Evolutionary conservation across 352 stramenopile genomes (phyloP).

Genomic region (Phytophthora europaea): DNA sequence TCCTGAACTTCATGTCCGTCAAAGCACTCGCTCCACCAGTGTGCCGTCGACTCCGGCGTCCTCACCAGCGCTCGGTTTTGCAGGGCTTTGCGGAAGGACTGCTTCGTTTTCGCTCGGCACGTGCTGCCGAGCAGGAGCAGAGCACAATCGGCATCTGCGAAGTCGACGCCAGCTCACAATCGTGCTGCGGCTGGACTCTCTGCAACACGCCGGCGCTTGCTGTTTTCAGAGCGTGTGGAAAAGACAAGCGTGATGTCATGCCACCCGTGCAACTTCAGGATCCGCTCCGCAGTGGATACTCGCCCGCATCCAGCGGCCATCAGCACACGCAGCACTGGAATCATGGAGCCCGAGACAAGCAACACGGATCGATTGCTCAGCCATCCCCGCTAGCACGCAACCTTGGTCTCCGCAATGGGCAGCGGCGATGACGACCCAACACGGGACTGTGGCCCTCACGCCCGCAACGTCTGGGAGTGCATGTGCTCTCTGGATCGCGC

Average conservation of each 20-base stretch:
- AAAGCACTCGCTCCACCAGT: background rate
- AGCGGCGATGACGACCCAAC: constrained; percentile 6
- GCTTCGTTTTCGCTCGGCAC: constrained; percentile 37
- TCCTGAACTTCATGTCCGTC: background rate
- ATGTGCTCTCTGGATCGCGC: constrained; percentile 22
- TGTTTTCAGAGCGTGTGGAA: constrained; percentile 20
- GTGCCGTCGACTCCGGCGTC: background rate
- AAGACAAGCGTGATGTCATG: constrained; percentile 41
- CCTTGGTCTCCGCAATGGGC: constrained; percentile 7
- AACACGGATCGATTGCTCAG: constrained; percentile 10
- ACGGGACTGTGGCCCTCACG: constrained; percentile 1
- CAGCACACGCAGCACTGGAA: background rate
- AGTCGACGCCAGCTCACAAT: constrained; percentile 29
- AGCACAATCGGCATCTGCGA: constrained; percentile 32
- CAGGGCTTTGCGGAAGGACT: constrained; percentile 12
- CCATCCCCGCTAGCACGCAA: background rate
- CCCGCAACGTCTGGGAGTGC: background rate
- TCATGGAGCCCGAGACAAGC: background rate
- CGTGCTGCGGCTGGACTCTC: constrained; percentile 9
- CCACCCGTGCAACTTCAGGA: constrained; percentile 32
- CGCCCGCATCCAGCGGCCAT: background rate
- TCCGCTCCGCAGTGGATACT: constrained; percentile 6
- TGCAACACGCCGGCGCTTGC: constrained; percentile 8
- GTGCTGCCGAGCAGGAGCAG: constrained; percentile 29
- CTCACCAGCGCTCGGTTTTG: background rate